A percentile compares a stretch with the other conserved stretches of the same genome.
These are phyloP conservation scores for Leccinum incarnatum DNA, from an alignment of 768 basidiomycete species.

Conservation along the genomic window DNA sequence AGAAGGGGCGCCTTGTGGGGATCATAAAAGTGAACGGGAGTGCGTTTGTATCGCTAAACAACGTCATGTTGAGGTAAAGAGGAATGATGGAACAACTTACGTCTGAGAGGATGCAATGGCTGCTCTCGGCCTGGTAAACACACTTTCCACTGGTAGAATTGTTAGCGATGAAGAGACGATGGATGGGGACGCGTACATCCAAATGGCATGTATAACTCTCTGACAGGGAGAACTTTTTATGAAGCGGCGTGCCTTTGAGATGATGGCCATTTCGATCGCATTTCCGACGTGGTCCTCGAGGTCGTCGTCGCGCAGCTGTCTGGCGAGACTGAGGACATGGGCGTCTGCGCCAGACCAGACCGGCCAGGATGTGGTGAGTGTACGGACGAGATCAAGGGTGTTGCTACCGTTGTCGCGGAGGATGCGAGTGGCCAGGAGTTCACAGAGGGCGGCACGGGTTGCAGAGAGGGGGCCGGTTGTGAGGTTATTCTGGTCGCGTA, in stretches of 20 bases:
- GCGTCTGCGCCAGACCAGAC: slow-evolving; percentile 76
- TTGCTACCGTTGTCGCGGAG: slow-evolving; percentile 71
- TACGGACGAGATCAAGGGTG: slow-evolving; percentile 65
- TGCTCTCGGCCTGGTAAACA: slow-evolving; percentile 87
- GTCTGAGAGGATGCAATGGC: slow-evolving; percentile 86
- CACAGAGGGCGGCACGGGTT: slow-evolving; percentile 81
- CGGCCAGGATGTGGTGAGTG: slow-evolving; percentile 75
- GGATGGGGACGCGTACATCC: slow-evolving; percentile 50
- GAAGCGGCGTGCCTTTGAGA: slow-evolving; percentile 83
- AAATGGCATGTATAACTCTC: slow-evolving; percentile 83
- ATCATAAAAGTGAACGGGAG: slow-evolving; percentile 91
- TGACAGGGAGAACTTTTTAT: slow-evolving; percentile 89
- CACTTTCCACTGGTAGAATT: slow-evolving; percentile 66
- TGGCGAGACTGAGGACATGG: slow-evolving; percentile 53
- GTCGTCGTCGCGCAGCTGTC: slow-evolving; percentile 66
- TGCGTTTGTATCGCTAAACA: slow-evolving; percentile 87
- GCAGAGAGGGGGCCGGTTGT: slow-evolving; percentile 66
- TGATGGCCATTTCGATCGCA: slow-evolving; percentile 89
- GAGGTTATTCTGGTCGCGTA: slow-evolving; percentile 66
- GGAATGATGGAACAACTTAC: slow-evolving; percentile 39
- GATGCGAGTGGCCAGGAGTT: slow-evolving; percentile 80
- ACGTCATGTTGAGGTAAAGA: not conserved
- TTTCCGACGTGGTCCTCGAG: slow-evolving; percentile 82
- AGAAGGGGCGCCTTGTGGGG: slow-evolving; percentile 91
- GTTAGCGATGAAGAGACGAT: slow-evolving; percentile 15